Base-by-base conservation (phyloP, 2,329 filamentous ascomycete genomes). In the Penicillium sp. region DNA sequence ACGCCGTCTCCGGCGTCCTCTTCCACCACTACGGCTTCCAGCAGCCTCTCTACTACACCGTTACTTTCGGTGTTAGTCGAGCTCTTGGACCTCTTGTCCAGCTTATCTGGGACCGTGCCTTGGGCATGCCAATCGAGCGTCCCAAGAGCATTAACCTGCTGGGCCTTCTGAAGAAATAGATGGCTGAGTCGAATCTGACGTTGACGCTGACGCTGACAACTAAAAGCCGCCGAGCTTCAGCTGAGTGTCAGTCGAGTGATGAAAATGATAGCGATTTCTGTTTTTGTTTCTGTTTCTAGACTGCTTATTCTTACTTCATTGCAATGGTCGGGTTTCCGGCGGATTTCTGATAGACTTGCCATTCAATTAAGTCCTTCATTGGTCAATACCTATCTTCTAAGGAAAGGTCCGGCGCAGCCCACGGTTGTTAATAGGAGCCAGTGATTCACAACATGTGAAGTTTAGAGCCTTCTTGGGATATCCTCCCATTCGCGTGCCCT, bases 11-110 rank as follows among this genome's bases (percentile, higher is more conserved):
- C 0, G 94, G 94, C 59, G 92, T 97, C 5, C 82, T 99, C 42
- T 97, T 99, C 85, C 88, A 97, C 76, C 91, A 97, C 80, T 99
- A 96, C 72, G 94, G 93, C 52, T 96, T 99, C 85, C 88, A 90
- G 72, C 91, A 97, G 79, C 96, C 93, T 0, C 82, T 97, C 9
- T 99, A 97, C 81, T 99, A 97, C 79, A 87, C 84, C 13, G 84
- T 84, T 8, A 86, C 84, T 5, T 87, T 87, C 63, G 84, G 84
- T 62, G 84, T 87, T 40, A 85, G 81, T 70, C 79, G 84, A 70
- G 83, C 83, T 46, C 79, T 99, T 13, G 94, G 94, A 7, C 94
- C 94, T 18, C 81, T 99, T 42, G 91, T 91, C 36, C 94, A 99
- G 75, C 81, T 99, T 59, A 88, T 99, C 71, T 97, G 94, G 94